These are phyloP conservation scores for Aureoboletus auriporus DNA, from an alignment of 768 basidiomycete genomes.

Conservation along the genomic window DNA sequence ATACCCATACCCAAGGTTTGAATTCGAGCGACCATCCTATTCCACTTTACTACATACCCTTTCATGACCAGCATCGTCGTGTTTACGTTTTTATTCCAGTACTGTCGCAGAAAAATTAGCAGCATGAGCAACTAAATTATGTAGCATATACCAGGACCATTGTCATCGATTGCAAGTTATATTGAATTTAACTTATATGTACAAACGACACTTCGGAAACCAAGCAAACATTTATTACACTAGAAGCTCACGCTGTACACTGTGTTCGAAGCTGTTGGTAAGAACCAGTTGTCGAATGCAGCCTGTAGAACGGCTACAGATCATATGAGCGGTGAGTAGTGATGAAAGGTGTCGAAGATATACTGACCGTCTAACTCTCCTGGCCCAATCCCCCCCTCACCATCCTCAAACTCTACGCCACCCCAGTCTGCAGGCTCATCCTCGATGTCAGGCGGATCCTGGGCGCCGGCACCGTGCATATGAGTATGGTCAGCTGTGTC, in stretches of 20 bases:
- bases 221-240: background rate
- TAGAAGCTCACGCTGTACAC: slow-evolving; percentile 27
- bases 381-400: slow-evolving; percentile 1
- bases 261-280: slow-evolving; percentile 16
- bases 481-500: background rate
- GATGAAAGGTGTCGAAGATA: background rate
- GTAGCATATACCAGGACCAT: too few relatives aligned
- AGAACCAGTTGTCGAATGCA: slow-evolving; percentile 19
- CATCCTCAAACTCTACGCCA: slow-evolving; percentile 14
- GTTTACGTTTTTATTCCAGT: too few relatives aligned
- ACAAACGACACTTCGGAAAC: background rate
- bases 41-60: too few relatives aligned
- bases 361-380: slow-evolving; percentile 12
- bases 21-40: too few relatives aligned
- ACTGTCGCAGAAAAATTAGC: too few relatives aligned
- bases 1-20: too few relatives aligned
- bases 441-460: slow-evolving; percentile 1
- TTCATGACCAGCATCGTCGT: too few relatives aligned
- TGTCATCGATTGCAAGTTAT: too few relatives aligned
- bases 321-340: slow-evolving; percentile 1
- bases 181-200: too few relatives aligned
- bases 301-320: slow-evolving; percentile 11
- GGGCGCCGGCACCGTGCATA: background rate
- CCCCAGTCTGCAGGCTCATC: slow-evolving; percentile 14
- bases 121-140: too few relatives aligned